Percentiles rank a stretch among this genome's conserved stretches.
These are phyloP conservation scores for Aureobasidium lini DNA, from an alignment of 2,329 filamentous ascomycete genomes.

Conservation along the genomic window DNA sequence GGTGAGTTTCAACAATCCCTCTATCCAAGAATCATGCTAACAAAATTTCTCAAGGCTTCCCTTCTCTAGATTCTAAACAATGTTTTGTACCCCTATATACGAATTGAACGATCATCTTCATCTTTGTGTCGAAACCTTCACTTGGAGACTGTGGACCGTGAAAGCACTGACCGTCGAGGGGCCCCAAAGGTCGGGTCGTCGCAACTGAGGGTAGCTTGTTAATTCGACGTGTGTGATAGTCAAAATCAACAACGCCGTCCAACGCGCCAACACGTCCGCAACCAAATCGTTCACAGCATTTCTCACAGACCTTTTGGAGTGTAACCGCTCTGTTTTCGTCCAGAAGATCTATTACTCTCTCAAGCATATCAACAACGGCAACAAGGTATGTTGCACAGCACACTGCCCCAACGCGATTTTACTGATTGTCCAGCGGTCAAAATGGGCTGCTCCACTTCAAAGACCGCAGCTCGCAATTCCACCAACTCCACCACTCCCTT, in stretches of 20 bases:
- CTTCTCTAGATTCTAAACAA: slow-evolving; percentile 40
- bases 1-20: slow-evolving; percentile 44
- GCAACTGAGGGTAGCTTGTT: not conserved
- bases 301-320: not conserved
- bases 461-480: not conserved
- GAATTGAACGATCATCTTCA: not conserved
- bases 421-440: not conserved
- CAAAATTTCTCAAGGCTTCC: slow-evolving; percentile 34
- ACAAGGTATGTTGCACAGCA: not conserved
- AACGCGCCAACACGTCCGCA: not conserved
- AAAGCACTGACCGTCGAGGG: not conserved
- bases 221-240: not conserved
- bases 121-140: not conserved
- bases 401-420: too few species aligned
- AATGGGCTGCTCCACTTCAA: slow-evolving; percentile 7
- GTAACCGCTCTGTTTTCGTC: not conserved
- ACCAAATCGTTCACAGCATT: not conserved
- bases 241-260: not conserved
- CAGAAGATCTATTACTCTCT: not conserved
- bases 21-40: not conserved
- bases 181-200: not conserved
- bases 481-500: not conserved
- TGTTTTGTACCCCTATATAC: not conserved
- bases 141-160: not conserved
- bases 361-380: not conserved